Evolutionary conservation across 768 basidiomycete species (phyloP).

Genomic region (Sarcomyxa edulis): DNA sequence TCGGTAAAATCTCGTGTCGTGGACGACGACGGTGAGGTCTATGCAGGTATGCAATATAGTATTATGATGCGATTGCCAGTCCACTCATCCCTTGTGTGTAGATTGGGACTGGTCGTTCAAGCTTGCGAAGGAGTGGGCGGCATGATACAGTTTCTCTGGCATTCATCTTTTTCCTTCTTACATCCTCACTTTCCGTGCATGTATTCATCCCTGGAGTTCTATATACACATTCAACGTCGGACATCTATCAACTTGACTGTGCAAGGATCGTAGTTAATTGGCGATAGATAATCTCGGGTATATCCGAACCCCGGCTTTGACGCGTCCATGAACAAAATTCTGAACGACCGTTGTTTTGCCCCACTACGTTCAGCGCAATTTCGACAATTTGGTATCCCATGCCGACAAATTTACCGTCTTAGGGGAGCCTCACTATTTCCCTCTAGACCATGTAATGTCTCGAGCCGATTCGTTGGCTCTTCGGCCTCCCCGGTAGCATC

Average conservation of each 20-base stretch:
- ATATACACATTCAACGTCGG: background rate
- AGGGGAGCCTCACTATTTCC: background rate
- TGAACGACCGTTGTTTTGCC: no score
- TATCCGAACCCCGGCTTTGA: no score
- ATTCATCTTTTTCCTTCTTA: constrained; percentile 10
- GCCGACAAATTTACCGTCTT: no score
- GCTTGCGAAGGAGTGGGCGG: constrained; percentile 86
- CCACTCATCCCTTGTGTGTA: constrained; percentile 13
- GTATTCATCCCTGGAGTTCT: constrained; percentile 10
- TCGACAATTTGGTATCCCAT: no score
- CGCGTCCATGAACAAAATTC: no score
- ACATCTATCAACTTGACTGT: no score
- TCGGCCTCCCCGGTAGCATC: background rate
- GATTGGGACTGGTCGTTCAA: constrained; percentile 92
- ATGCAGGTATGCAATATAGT: constrained; percentile 47
- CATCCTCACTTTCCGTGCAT: constrained; percentile 6
- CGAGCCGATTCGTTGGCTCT: background rate
- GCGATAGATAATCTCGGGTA: no score
- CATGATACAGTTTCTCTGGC: constrained; percentile 2
- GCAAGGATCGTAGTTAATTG: no score
- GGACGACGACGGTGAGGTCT: constrained; percentile 83
- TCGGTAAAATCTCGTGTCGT: constrained; percentile 74
- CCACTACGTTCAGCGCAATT: background rate
- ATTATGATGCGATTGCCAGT: background rate
- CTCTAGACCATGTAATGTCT: no score